Evolutionary conservation across 768 basidiomycete genomes (phyloP).

Genomic region (Macrolepiota fuliginosa): DNA sequence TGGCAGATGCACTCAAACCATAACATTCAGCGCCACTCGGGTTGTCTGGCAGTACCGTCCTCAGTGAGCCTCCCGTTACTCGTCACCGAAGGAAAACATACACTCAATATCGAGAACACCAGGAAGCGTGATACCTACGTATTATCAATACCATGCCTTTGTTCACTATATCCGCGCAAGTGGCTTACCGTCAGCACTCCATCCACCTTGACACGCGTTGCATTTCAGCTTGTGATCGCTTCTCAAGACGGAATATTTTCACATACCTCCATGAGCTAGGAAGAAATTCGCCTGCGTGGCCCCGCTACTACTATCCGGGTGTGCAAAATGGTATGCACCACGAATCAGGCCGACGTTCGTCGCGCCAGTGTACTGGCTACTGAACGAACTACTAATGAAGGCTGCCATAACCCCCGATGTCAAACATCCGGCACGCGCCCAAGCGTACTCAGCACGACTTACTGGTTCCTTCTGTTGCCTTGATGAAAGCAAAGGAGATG

Average conservation of each 20-base stretch:
- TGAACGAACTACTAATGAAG: conserved; percentile 34
- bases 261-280: conserved; percentile 50
- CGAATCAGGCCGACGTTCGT: conserved; percentile 55
- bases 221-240: neutral
- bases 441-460: conserved; percentile 7
- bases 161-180: too few species aligned
- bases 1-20: conserved; percentile 45
- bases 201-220: conserved; percentile 29
- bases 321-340: conserved; percentile 62
- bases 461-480: conserved; percentile 66
- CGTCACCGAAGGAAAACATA: conserved; percentile 22
- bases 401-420: neutral
- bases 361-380: conserved; percentile 51
- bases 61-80: neutral
- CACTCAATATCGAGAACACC: conserved; percentile 66
- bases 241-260: neutral
- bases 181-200: conserved; percentile 41
- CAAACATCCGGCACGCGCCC: neutral
- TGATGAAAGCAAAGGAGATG: conserved; percentile 58
- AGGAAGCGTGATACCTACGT: conserved; percentile 43
- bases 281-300: conserved; percentile 61
- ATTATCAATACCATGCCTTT: neutral
- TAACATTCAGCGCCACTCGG: conserved; percentile 54
- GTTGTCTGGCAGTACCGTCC: conserved; percentile 35
- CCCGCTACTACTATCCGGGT: conserved; percentile 49